Percentiles rank a stretch among this genome's conserved stretches.
Conservation (phyloP, 2,329 filamentous ascomycete genomes). For the Ilyonectria robusta region DNA sequence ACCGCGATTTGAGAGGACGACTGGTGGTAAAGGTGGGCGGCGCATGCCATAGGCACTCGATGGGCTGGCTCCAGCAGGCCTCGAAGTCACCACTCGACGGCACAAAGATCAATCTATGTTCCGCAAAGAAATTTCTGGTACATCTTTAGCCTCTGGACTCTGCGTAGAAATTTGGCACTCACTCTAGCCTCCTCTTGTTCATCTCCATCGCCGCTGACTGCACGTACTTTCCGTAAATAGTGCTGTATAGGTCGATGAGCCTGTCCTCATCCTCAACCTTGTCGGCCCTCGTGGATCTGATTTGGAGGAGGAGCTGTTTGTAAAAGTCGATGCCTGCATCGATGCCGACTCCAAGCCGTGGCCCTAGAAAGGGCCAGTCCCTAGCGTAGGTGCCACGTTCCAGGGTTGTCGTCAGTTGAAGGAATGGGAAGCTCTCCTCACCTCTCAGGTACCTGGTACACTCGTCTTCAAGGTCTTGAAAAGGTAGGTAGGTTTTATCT, state of each 20-base stretch:
- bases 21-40: not conserved
- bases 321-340: not conserved
- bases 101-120: not conserved
- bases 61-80: not conserved
- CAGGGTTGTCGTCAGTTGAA: not conserved
- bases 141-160: not conserved
- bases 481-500: not conserved
- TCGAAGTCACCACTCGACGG: not conserved
- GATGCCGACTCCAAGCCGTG: not conserved
- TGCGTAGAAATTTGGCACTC: not conserved
- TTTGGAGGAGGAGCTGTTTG: not conserved
- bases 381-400: not conserved
- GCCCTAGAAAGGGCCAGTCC: constrained; percentile 4
- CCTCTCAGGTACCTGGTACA: not conserved
- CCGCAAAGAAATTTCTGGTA: not conserved
- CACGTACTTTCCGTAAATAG: constrained; percentile 5
- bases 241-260: not conserved
- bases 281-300: not conserved
- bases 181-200: not conserved
- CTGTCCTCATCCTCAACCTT: not conserved
- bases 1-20: not conserved
- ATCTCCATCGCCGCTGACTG: not conserved
- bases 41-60: not conserved
- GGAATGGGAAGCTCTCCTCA: not conserved
- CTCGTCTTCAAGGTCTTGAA: not conserved